Base-by-base conservation (phyloP, 352 stramenopile genomes). In the Globisporangium spiculum region DNA sequence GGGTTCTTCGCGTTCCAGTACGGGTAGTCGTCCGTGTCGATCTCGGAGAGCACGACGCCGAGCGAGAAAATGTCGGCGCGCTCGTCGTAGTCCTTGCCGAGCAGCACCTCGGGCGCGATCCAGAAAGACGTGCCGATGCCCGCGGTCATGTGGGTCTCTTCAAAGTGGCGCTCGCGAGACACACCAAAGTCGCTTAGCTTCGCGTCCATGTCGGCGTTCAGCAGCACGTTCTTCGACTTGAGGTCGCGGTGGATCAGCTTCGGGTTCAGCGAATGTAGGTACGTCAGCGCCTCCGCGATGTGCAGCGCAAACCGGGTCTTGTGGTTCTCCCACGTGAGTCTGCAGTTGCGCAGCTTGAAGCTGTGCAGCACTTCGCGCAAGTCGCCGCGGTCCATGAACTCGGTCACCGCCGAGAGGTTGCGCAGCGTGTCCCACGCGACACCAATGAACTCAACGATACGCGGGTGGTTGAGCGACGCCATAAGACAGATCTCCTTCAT, bases 111-210 rank as follows among this genome's bases (percentile, higher is more conserved):
- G 0, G 84, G 84, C 3, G 84, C 84, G 68, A 90, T 90, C 84
- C 84, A 92, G 71, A 89, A 89, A 66, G 71, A 83, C 60, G 84
- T 90, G 0, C 84, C 84, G 62, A 92, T 84, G 6, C 81, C 83
- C 3, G 78, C 75, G 3, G 83, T 91, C 81, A 91, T 90, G 73
- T 88, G 79, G 5, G 81, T 89, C 63, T 88, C 81, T 50, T 86
- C 81, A 22, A 75, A 73, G 65, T 84, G 70, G 16, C 76, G 76
- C 59, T 90, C 80, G 10, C 83, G 81, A 0, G 79, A 90, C n/a
- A 90, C 77, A 20, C 83, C 83, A 71, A 93, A 93, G 73, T 93
- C 85, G 46, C 81, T 93, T n/a, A 93, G 70, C 53, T 93, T 93
- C 27, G 83, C 81, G 46, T 89, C 74, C 74, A 89, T 76, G 34